Base-by-base conservation (phyloP, 768 basidiomycete species). In the Serendipita sp. region DNA sequence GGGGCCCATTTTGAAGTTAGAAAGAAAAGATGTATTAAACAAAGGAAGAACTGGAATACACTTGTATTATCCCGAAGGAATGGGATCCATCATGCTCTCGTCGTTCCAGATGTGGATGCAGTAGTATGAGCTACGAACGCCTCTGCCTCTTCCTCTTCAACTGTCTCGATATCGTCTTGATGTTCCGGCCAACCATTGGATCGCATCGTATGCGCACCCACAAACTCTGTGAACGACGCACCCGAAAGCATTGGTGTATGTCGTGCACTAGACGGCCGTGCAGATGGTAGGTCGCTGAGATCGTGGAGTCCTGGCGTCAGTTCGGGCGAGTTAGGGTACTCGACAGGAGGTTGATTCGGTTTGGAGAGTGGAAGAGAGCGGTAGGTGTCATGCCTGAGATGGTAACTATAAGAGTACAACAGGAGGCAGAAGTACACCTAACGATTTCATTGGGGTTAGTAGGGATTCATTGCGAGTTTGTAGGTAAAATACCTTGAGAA, bases 351-450 rank as follows among this genome's bases (percentile, higher is more conserved):
- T 34, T 60, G 16, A 35, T 38, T 60, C 3, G 56, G 36, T 30
- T 38, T 34, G 16, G 56, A 60, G 8, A 81, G 81, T 11, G 89
- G 85, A 48, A 99, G 83, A 13, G 85, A 78, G 68, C 89, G 88
- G 72, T 94, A 97, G 28, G 90, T 88, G 52, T 92, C 90, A 70
- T 87, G 87, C 51, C 93, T 89, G 63, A 98, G 85, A 73, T 97
- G 96, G 1, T 83, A 78, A 2, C 92, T 93, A 73, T 89, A 97
- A 13, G 95, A 97, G 75, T 98, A 99, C 35, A 98, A 76, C 65
- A 93, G 75, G 46, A 88, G 75, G 48, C 88, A 86, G 74, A 99
- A 93, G 78, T 96, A 99, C 65, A 95, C 78, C 95, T 97, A 23
- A 23, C 23, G 23, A 23, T 23, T 23, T 23, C 23, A 23, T 23